These are phyloP conservation scores for Chlorella variabilis DNA, from an alignment of 163 green algal species.

Conservation along the genomic window DNA sequence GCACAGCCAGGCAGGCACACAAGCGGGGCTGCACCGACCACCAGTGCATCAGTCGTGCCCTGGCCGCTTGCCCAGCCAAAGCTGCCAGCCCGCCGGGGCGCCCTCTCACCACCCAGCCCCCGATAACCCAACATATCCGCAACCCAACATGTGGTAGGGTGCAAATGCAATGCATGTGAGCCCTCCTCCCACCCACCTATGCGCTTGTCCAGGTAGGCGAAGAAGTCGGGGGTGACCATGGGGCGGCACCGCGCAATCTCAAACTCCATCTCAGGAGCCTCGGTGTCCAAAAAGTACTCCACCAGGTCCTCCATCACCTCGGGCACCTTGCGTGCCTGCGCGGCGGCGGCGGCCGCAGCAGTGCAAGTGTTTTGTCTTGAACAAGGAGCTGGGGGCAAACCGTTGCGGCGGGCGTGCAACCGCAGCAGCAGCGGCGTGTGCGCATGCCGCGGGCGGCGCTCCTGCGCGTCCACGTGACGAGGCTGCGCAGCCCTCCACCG, in stretches of 20 bases:
- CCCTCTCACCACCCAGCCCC: not conserved
- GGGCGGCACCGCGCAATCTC: conserved; percentile 84
- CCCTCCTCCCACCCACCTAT: conserved; percentile 58
- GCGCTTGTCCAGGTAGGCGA: conserved; percentile 70
- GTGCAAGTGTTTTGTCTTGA: too few species aligned
- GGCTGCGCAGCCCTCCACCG: too few species aligned
- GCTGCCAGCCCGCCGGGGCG: not conserved
- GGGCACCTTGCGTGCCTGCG: conserved; percentile 58
- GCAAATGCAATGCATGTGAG: too few species aligned
- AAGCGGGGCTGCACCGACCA: too few species aligned
- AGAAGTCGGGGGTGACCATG: conserved; percentile 76
- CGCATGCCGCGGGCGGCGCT: too few species aligned
- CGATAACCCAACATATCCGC: not conserved
- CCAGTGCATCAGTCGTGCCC: too few species aligned
- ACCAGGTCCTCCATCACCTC: conserved; percentile 65
- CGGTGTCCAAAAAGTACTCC: conserved; percentile 91
- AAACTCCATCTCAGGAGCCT: conserved; percentile 89
- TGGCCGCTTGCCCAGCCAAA: too few species aligned
- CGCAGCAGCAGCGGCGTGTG: not conserved
- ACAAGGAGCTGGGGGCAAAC: too few species aligned
- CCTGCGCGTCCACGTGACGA: too few species aligned
- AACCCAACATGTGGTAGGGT: too few species aligned
- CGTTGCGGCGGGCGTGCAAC: not conserved
- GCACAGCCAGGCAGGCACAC: too few species aligned
- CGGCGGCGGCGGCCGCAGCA: not conserved